Percentiles rank a stretch among this genome's conserved stretches.
Evolutionary conservation across 306 rosid genomes (phyloP).

Genomic region (Chamaecrista fasciculata): DNA sequence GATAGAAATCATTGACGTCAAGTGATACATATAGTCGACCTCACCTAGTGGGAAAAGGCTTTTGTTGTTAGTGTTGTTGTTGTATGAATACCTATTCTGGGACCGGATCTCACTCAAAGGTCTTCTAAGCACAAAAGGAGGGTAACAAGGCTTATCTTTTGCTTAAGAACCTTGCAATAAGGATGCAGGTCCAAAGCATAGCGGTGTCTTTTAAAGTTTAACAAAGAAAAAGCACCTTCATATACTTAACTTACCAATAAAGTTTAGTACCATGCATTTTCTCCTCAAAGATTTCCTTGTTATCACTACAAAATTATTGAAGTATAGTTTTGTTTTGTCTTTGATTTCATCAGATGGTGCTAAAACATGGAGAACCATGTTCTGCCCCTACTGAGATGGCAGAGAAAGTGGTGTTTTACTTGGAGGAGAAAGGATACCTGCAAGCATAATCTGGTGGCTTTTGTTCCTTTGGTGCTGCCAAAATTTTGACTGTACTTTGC

Average conservation of each 20-base stretch:
- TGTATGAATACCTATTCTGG: background rate
- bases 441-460: slow-evolving; percentile 34
- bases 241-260: background rate
- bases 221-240: background rate
- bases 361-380: slow-evolving; percentile 45
- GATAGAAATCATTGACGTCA: too few species aligned
- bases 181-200: too few species aligned
- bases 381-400: slow-evolving; percentile 69
- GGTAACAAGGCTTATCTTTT: background rate
- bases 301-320: slow-evolving; percentile 1
- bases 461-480: background rate
- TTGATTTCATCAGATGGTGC: slow-evolving; percentile 42
- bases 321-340: background rate
- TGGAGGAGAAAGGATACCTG: slow-evolving; percentile 62
- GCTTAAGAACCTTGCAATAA: background rate
- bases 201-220: background rate
- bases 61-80: too few species aligned
- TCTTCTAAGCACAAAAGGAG: background rate
- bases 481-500: slow-evolving; percentile 3
- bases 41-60: too few species aligned
- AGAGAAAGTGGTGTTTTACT: slow-evolving; percentile 50
- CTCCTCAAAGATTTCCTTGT: background rate
- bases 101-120: slow-evolving; percentile 1
- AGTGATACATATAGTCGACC: too few species aligned
- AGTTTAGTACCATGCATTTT: background rate